Percentiles rank a stretch among this genome's conserved stretches.
Conservation (phyloP, 257 asterid species). For the Solanum pennellii region DNA sequence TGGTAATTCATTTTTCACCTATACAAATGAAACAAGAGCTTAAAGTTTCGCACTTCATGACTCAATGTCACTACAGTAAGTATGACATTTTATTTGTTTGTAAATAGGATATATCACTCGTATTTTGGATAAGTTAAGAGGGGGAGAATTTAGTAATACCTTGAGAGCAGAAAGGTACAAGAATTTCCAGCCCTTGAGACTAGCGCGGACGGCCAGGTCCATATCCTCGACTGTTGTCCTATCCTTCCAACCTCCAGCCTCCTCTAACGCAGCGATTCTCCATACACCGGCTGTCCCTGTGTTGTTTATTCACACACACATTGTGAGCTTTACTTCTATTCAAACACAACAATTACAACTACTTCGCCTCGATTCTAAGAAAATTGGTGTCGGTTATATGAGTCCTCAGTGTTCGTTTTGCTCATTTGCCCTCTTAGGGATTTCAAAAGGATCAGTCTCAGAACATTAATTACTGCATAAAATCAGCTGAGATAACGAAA, state of each 20-base stretch:
- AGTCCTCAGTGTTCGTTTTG: background rate
- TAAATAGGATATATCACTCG: background rate
- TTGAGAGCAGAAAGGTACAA: conserved; percentile 19
- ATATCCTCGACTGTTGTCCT: conserved; percentile 36
- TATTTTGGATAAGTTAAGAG: background rate
- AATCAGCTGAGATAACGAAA: background rate
- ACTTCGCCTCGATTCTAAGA: background rate
- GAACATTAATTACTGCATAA: background rate
- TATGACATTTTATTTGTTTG: background rate
- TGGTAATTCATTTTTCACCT: conserved; percentile 76
- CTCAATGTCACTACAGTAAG: background rate
- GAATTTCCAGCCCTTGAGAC: conserved; percentile 38
- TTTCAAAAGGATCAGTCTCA: background rate
- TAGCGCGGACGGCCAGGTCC: conserved; percentile 37
- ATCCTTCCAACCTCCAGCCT: conserved; percentile 40
- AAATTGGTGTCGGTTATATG: background rate
- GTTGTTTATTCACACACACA: background rate
- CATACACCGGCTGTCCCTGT: conserved; percentile 36
- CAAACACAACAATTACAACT: background rate
- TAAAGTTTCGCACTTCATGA: background rate
- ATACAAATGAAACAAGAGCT: background rate
- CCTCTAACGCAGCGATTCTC: conserved; percentile 26
- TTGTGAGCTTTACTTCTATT: background rate
- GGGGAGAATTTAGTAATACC: background rate
- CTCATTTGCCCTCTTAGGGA: background rate